A percentile compares a stretch with the other conserved stretches of the same genome.
Evolutionary conservation across 2,329 filamentous ascomycete species (phyloP).

Genomic region (Chaetomium strumarium): DNA sequence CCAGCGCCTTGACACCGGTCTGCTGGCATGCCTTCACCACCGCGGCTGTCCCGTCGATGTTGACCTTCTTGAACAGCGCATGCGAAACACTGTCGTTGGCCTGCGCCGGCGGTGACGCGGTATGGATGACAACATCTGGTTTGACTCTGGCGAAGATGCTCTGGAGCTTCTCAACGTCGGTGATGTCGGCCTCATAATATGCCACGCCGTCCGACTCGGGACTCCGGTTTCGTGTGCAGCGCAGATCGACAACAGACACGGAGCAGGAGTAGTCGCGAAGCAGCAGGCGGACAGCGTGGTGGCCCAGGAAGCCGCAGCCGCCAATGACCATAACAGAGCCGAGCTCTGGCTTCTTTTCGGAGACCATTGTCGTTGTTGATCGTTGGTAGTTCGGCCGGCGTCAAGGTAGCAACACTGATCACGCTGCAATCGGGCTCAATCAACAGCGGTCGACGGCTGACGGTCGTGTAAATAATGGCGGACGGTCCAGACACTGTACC

Average conservation of each 20-base stretch:
- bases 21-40: conserved; percentile 68
- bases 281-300: conserved; percentile 72
- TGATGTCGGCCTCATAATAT: conserved; percentile 76
- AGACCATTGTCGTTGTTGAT: conserved; percentile 21
- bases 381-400: not conserved
- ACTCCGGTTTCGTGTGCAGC: conserved; percentile 63
- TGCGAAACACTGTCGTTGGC: conserved; percentile 48
- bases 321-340: conserved; percentile 73
- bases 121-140: conserved; percentile 86
- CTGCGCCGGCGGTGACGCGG: conserved; percentile 64
- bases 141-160: conserved; percentile 58
- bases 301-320: conserved; percentile 78
- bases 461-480: too few species aligned
- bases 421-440: conserved; percentile 1
- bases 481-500: not conserved
- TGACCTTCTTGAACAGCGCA: conserved; percentile 70
- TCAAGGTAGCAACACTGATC: not conserved
- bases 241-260: conserved; percentile 68
- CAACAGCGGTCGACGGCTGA: not conserved
- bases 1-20: conserved; percentile 69
- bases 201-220: conserved; percentile 48
- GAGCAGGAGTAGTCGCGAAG: conserved; percentile 53
- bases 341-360: conserved; percentile 41
- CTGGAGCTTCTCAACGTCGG: conserved; percentile 54
- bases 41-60: conserved; percentile 77